Conservation (phyloP, 805 yeast genomes). For the Geotrichum ghanense region DNA sequence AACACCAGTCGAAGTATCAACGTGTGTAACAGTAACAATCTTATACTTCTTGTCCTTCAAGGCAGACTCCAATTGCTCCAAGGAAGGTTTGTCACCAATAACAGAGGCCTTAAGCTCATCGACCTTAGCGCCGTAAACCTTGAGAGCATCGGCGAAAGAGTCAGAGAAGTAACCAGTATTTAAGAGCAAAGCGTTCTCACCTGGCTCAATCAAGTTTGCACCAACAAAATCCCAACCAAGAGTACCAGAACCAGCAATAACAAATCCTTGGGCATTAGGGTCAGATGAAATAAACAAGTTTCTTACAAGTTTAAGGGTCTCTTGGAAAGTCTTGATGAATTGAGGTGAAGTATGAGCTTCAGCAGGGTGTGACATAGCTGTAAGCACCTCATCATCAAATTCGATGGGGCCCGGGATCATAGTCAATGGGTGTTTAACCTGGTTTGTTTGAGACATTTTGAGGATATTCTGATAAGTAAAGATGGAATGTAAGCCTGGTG, state of each 20-base stretch:
- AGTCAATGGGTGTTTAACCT: slow-evolving; percentile 29
- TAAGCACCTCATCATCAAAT: slow-evolving; percentile 66
- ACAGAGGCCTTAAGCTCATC: slow-evolving; percentile 54
- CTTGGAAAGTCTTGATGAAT: slow-evolving; percentile 63
- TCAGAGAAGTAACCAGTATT: slow-evolving; percentile 87
- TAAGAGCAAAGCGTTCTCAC: slow-evolving; percentile 67
- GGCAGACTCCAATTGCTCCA: slow-evolving; percentile 42
- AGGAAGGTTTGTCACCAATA: slow-evolving; percentile 60
- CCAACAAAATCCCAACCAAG: slow-evolving; percentile 90
- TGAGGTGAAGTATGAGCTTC: slow-evolving; percentile 86
- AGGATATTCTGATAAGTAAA: neutral
- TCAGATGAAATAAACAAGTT: slow-evolving; percentile 60
- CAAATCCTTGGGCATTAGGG: slow-evolving; percentile 63
- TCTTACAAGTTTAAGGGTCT: slow-evolving; percentile 56
- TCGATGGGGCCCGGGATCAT: slow-evolving; percentile 84
- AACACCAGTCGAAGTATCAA: slow-evolving; percentile 96
- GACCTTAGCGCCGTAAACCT: slow-evolving; percentile 63
- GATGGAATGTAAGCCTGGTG: too few species aligned
- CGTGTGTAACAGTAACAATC: slow-evolving; percentile 81
- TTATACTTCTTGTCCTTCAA: slow-evolving; percentile 44
- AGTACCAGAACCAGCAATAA: slow-evolving; percentile 85
- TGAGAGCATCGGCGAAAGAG: slow-evolving; percentile 64
- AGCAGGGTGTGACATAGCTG: slow-evolving; percentile 73
- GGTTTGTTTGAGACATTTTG: slow-evolving; percentile 7
- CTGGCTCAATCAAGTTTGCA: slow-evolving; percentile 53